A percentile compares a stretch with the other conserved stretches of the same genome.
Evolutionary conservation across 83 land plant genomes (phyloP).

Genomic region (Larix sibirica): DNA sequence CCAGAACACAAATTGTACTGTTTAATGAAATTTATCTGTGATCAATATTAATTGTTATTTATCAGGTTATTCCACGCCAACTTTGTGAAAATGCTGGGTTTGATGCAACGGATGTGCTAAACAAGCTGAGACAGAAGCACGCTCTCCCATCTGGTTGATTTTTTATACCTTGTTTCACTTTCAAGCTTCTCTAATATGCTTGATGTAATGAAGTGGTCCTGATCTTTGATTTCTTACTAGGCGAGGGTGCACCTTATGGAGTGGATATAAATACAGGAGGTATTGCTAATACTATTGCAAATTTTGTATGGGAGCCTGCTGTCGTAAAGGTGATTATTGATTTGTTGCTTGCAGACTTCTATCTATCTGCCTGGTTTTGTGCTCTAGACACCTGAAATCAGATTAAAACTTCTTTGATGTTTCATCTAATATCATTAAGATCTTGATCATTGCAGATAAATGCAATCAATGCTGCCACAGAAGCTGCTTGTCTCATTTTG

Average conservation of each 20-base stretch:
- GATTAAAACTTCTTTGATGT: background rate
- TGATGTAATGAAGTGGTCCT: conserved; percentile 4
- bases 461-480: conserved; percentile 99
- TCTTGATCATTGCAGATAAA: conserved; percentile 68
- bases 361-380: background rate
- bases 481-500: conserved; percentile 90
- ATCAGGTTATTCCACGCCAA: conserved; percentile 95
- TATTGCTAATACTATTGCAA: conserved; percentile 86
- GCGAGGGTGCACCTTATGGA: conserved; percentile 92
- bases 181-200: background rate
- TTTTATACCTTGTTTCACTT: background rate
- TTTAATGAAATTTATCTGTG: background rate
- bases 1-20: background rate
- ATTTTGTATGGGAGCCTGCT: conserved; percentile 99
- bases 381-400: background rate
- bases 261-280: conserved; percentile 99
- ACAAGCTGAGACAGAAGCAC: conserved; percentile 97
- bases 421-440: background rate
- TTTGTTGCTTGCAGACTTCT: background rate
- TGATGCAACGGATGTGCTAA: conserved; percentile 98
- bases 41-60: background rate
- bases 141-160: conserved; percentile 80
- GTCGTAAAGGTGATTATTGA: conserved; percentile 79
- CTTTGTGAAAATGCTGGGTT: conserved; percentile 99
- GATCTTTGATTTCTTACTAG: conserved; percentile 39